phyloP scores from a whole-genome alignment of 140 eudicot species.

The Erigeron philadelphicus region DNA sequence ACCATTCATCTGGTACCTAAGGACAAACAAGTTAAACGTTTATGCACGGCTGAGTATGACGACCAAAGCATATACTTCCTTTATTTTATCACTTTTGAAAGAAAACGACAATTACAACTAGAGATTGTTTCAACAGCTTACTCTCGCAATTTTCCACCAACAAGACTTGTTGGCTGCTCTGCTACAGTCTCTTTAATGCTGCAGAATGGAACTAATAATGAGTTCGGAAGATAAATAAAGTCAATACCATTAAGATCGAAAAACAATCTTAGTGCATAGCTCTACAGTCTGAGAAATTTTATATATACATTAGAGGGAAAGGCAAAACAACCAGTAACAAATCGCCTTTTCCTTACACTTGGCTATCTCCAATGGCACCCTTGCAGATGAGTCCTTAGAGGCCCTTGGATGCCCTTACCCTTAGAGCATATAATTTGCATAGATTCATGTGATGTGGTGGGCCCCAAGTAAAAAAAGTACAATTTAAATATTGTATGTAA shows the following conservation, averaged over 20 bases:
- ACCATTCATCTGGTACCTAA: constrained; percentile 97
- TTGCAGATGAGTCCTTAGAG: too few species aligned
- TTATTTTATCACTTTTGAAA: constrained; percentile 5
- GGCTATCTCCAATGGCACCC: too few species aligned
- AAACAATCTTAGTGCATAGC: neutral
- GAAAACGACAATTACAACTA: neutral
- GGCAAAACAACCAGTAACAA: too few species aligned
- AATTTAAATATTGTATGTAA: too few species aligned
- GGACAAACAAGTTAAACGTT: neutral
- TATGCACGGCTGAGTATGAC: too few species aligned
- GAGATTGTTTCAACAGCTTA: constrained; percentile 39
- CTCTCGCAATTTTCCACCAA: constrained; percentile 95
- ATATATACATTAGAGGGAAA: neutral
- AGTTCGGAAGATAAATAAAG: constrained; percentile 20
- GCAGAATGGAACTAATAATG: constrained; percentile 29
- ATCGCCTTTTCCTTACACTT: too few species aligned
- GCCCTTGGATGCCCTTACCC: too few species aligned
- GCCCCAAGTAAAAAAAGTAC: too few species aligned
- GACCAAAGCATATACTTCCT: neutral
- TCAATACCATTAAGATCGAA: neutral
- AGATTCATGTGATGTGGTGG: too few species aligned
- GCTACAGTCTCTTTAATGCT: constrained; percentile 80
- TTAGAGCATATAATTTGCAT: too few species aligned
- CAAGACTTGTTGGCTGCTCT: constrained; percentile 73
- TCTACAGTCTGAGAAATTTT: neutral